Percentiles rank a stretch among this genome's conserved stretches.
Evolutionary conservation across 768 basidiomycete genomes (phyloP).

Genomic region (Tylopilus sp.): DNA sequence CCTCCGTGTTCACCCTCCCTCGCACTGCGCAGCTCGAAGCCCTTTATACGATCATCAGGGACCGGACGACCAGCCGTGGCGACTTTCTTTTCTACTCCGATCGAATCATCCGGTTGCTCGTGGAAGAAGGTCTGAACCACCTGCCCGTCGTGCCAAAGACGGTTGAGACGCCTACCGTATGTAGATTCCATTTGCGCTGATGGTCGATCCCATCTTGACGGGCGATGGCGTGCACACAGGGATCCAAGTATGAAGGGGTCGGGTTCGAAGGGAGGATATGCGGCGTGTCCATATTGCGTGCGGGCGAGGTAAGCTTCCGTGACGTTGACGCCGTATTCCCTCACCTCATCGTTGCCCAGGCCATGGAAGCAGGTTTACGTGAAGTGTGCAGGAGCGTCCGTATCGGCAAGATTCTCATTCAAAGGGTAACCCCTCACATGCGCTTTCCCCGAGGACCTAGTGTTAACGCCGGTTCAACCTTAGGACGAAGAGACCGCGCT

Average conservation of each 20-base stretch:
- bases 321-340: neutral
- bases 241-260: conserved; percentile 83
- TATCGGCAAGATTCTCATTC: conserved; percentile 98
- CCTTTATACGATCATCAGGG: conserved; percentile 90
- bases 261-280: conserved; percentile 97
- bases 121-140: conserved; percentile 88
- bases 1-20: conserved; percentile 84
- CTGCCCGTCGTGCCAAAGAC: conserved; percentile 72
- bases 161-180: conserved; percentile 79
- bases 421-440: conserved; percentile 75
- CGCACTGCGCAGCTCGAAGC: conserved; percentile 94
- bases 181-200: conserved; percentile 16
- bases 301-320: conserved; percentile 67
- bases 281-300: conserved; percentile 91
- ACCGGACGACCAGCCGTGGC: conserved; percentile 82
- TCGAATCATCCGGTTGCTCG: conserved; percentile 81
- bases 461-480: conserved; percentile 1
- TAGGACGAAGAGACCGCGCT: conserved; percentile 94
- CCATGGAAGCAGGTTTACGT: conserved; percentile 95
- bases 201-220: neutral
- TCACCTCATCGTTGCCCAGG: conserved; percentile 41
- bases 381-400: conserved; percentile 93
- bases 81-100: conserved; percentile 97
- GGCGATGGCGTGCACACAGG: conserved; percentile 41
- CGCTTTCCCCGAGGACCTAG: neutral